phyloP scores from a whole-genome alignment of 1,284 basidiomycete genomes.

The Xerocomus minutiporus region DNA sequence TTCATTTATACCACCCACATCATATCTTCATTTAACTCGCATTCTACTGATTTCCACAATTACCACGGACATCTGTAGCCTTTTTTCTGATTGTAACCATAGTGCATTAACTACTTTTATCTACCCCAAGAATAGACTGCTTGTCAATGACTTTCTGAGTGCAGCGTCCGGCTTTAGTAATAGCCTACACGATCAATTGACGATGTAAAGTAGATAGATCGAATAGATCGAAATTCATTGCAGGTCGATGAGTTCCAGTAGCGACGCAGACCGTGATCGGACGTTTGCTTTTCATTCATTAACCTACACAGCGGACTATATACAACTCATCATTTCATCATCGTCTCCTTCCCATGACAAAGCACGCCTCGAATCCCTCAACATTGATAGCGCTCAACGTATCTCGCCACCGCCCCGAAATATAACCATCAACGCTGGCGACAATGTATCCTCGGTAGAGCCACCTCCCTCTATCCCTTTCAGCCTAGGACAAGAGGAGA shows the following conservation, averaged over 20 bases:
- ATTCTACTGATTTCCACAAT: background rate
- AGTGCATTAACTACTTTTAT: too few relatives aligned
- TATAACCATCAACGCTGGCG: slow-evolving; percentile 55
- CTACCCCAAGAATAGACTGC: too few relatives aligned
- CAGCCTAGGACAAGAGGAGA: slow-evolving; percentile 39
- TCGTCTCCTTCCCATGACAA: slow-evolving; percentile 62
- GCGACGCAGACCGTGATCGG: too few relatives aligned
- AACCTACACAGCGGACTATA: too few relatives aligned
- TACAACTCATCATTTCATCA: slow-evolving; percentile 24
- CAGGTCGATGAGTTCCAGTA: too few relatives aligned
- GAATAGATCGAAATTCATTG: background rate
- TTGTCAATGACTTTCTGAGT: too few relatives aligned
- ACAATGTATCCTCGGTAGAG: slow-evolving; percentile 72
- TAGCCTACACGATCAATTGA: too few relatives aligned
- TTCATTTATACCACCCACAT: background rate
- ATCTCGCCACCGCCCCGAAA: slow-evolving; percentile 74
- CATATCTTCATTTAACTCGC: background rate
- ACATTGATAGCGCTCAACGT: slow-evolving; percentile 53
- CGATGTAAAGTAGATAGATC: too few relatives aligned
- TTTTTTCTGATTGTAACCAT: too few relatives aligned
- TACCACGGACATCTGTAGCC: background rate
- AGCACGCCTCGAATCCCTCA: slow-evolving; percentile 71
- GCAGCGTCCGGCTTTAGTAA: too few relatives aligned
- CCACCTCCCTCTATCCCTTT: slow-evolving; percentile 69
- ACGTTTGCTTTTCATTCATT: too few relatives aligned